phyloP scores from a whole-genome alignment of 2,329 filamentous ascomycete genomes.

The Ophiognomonia clavigignenti-juglandacearum region DNA sequence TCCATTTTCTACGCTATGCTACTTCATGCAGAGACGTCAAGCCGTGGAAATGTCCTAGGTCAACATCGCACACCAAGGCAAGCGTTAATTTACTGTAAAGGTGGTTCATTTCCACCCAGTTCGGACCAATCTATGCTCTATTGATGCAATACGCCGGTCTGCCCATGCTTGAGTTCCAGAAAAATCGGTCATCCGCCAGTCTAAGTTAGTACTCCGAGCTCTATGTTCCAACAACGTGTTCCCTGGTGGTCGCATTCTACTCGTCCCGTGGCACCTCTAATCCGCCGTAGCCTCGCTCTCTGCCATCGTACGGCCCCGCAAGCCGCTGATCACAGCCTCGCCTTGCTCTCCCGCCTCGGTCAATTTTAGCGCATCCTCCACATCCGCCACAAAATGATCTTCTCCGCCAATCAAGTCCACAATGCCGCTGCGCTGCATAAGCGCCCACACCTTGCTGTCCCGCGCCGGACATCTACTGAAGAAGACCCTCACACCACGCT shows the following conservation, averaged over 20 bases:
- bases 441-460: slow-evolving; percentile 57
- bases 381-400: slow-evolving; percentile 72
- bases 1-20: too few relatives aligned
- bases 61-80: too few relatives aligned
- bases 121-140: too few relatives aligned
- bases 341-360: slow-evolving; percentile 65
- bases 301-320: slow-evolving; percentile 13
- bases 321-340: slow-evolving; percentile 13
- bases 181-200: neutral
- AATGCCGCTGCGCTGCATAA: slow-evolving; percentile 78
- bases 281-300: slow-evolving; percentile 9
- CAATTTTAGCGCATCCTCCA: slow-evolving; percentile 77
- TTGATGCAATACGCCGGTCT: neutral
- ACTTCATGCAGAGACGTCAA: too few relatives aligned
- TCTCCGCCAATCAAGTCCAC: slow-evolving; percentile 75
- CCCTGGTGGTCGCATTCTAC: neutral
- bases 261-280: neutral
- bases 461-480: slow-evolving; percentile 55
- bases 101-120: too few relatives aligned
- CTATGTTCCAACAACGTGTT: neutral
- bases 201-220: neutral
- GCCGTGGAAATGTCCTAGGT: too few relatives aligned
- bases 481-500: slow-evolving; percentile 71
- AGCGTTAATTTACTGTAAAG: too few relatives aligned
- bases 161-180: neutral